A percentile compares a stretch with the other conserved stretches of the same genome.
Evolutionary conservation across 1,284 basidiomycete genomes (phyloP).

Genomic region (Heterobasidion parviporum): DNA sequence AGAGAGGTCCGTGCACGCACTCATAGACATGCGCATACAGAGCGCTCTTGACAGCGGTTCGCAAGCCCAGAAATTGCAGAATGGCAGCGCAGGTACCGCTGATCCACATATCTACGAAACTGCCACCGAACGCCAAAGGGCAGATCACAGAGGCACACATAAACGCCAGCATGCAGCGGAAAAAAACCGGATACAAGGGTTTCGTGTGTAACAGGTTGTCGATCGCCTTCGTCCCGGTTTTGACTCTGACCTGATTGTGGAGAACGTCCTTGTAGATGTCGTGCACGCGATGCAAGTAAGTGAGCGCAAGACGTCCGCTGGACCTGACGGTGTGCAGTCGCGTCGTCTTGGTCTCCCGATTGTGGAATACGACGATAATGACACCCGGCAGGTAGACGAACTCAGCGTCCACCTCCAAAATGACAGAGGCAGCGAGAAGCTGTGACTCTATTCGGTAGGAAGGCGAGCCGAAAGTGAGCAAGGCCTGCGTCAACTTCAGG

Average conservation of each 20-base stretch:
- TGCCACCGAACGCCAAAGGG: slow-evolving; percentile 76
- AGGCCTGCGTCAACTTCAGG: slow-evolving; percentile 71
- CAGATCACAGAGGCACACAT: slow-evolving; percentile 72
- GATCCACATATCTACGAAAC: slow-evolving; percentile 75
- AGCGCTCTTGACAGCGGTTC: slow-evolving; percentile 69
- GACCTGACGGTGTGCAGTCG: slow-evolving; percentile 77
- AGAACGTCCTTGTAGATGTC: slow-evolving; percentile 71
- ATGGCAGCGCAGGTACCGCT: slow-evolving; percentile 64
- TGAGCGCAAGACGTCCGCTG: slow-evolving; percentile 64
- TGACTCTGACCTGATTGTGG: slow-evolving; percentile 63
- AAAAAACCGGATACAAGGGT: slow-evolving; percentile 53
- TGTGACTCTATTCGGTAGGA: slow-evolving; percentile 84
- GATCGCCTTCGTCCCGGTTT: slow-evolving; percentile 55
- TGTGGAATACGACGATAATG: slow-evolving; percentile 71
- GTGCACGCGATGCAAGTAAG: slow-evolving; percentile 66
- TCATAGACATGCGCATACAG: slow-evolving; percentile 88
- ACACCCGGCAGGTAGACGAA: slow-evolving; percentile 79
- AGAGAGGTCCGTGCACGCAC: slow-evolving; percentile 35
- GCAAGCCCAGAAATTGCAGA: slow-evolving; percentile 70
- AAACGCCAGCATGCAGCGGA: slow-evolving; percentile 66
- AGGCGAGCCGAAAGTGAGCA: slow-evolving; percentile 78
- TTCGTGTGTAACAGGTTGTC: slow-evolving; percentile 50
- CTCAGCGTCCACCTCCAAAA: slow-evolving; percentile 53
- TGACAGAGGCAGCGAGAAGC: slow-evolving; percentile 45
- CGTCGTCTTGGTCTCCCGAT: slow-evolving; percentile 47